Conservation (phyloP, 1,284 basidiomycete genomes). For the Ganoderma sp. region DNA sequence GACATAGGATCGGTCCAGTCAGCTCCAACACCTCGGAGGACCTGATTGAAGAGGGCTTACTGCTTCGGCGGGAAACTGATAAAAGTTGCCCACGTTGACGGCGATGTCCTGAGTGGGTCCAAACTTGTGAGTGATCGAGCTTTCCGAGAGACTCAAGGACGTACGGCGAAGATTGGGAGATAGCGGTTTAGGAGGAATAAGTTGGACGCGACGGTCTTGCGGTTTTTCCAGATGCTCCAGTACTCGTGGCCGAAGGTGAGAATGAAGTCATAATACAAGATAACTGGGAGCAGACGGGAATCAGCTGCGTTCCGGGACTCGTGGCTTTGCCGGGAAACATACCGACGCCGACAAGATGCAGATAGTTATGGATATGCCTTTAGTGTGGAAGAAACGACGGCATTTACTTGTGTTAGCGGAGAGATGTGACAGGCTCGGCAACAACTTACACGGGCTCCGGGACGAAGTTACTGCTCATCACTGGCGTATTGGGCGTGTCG, state of each 20-base stretch:
- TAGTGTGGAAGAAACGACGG: neutral
- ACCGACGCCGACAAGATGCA: slow-evolving; percentile 41
- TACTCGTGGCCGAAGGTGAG: slow-evolving; percentile 39
- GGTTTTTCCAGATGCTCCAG: slow-evolving; percentile 36
- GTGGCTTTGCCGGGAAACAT: slow-evolving; percentile 10
- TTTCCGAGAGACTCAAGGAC: neutral
- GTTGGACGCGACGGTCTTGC: slow-evolving; percentile 25
- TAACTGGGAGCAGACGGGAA: slow-evolving; percentile 28
- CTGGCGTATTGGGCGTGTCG: slow-evolving; percentile 14
- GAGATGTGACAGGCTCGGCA: neutral
- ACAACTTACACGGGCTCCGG: slow-evolving; percentile 31
- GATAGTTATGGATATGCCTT: slow-evolving; percentile 37
- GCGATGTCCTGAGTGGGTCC: slow-evolving; percentile 34
- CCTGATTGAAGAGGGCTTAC: slow-evolving; percentile 23
- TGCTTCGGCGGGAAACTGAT: slow-evolving; percentile 28
- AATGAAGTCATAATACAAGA: slow-evolving; percentile 40
- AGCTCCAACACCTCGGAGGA: neutral
- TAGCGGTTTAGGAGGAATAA: slow-evolving; percentile 40
- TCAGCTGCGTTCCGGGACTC: neutral
- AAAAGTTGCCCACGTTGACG: slow-evolving; percentile 39
- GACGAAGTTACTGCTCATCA: slow-evolving; percentile 27
- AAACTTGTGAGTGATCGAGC: neutral
- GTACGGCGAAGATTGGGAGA: slow-evolving; percentile 38
- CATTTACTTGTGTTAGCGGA: neutral
- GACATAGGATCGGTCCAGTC: neutral